Evolutionary conservation across 257 asterid genomes (phyloP).

Genomic region (Capsicum chinense): DNA sequence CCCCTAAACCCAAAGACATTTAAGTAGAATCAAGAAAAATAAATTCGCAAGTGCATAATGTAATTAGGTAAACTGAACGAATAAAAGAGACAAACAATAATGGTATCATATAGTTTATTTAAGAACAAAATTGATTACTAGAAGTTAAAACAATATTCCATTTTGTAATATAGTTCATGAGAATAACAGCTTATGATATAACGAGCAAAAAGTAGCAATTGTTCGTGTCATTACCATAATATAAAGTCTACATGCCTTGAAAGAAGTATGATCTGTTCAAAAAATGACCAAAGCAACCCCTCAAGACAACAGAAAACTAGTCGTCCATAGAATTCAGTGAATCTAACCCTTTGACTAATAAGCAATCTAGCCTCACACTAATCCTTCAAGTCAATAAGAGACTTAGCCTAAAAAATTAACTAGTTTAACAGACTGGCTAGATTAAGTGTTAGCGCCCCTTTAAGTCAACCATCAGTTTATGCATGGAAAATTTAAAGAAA

Average conservation of each 20-base stretch:
- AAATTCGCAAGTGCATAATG: not conserved
- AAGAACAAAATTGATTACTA: not conserved
- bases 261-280: not conserved
- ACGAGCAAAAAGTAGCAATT: not conserved
- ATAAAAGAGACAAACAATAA: constrained; percentile 1
- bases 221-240: not conserved
- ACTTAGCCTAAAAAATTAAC: not conserved
- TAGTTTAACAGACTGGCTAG: not conserved
- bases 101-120: not conserved
- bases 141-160: not conserved
- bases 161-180: constrained; percentile 1
- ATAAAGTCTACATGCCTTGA: not conserved
- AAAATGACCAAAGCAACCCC: not conserved
- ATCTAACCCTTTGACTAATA: constrained; percentile 9
- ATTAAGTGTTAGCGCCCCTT: too few relatives aligned
- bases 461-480: too few relatives aligned
- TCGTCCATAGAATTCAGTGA: constrained; percentile 2
- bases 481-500: too few relatives aligned
- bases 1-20: constrained; percentile 6
- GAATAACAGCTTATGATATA: not conserved
- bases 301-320: constrained; percentile 12
- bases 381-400: constrained; percentile 16
- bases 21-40: not conserved
- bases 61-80: constrained; percentile 13
- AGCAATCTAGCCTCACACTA: not conserved